These are phyloP conservation scores for Thelonectria rubi DNA, from an alignment of 2,329 filamentous ascomycete species.

Conservation along the genomic window DNA sequence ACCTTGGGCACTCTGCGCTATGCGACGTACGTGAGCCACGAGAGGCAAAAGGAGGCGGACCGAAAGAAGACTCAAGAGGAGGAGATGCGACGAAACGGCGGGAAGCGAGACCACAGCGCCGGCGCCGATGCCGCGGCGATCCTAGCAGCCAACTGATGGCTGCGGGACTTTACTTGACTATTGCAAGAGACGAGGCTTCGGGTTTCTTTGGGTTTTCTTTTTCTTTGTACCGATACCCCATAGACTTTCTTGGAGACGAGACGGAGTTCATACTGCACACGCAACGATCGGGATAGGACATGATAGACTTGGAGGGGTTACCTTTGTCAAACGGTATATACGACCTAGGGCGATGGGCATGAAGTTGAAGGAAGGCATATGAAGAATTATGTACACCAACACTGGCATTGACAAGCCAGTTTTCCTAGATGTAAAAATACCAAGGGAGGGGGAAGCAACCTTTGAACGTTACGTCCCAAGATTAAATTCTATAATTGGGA, in stretches of 20 bases:
- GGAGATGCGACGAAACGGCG: conserved; percentile 53
- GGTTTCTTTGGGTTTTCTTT: conserved; percentile 30
- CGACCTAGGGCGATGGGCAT: conserved; percentile 5
- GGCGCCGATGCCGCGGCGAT: conserved; percentile 66
- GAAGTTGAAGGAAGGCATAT: conserved; percentile 6
- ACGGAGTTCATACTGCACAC: conserved; percentile 11
- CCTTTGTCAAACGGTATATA: conserved; percentile 2
- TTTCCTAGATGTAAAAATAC: conserved; percentile 21
- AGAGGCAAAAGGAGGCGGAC: conserved; percentile 58
- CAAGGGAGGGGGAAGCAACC: too few relatives aligned
- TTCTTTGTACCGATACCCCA: conserved; percentile 41
- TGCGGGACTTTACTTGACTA: background rate
- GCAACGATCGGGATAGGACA: background rate
- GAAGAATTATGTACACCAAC: conserved; percentile 10
- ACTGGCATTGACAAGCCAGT: conserved; percentile 27
- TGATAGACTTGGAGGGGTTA: background rate
- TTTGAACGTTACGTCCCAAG: too few relatives aligned
- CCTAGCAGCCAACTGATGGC: conserved; percentile 61
- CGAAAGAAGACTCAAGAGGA: conserved; percentile 55
- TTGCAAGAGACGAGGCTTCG: conserved; percentile 22
- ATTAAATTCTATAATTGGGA: too few relatives aligned
- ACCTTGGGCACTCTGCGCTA: conserved; percentile 69
- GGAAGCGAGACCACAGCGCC: conserved; percentile 56
- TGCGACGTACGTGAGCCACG: conserved; percentile 63
- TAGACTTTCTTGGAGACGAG: conserved; percentile 35